These are phyloP conservation scores for Fremontodendron californicum DNA, from an alignment of 345 rosid species.

Conservation along the genomic window DNA sequence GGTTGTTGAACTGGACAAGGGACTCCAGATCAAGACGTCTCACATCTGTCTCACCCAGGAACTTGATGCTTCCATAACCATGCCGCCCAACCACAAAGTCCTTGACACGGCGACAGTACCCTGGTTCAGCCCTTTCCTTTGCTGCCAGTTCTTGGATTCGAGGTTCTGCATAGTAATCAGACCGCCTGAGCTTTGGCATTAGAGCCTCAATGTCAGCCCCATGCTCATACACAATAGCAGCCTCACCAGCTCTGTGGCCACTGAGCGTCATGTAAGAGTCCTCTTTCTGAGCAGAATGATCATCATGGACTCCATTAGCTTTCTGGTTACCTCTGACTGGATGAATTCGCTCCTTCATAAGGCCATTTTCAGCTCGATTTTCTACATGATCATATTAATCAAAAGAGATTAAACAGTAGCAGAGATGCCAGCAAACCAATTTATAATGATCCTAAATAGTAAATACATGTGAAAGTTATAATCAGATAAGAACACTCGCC, in stretches of 20 bases:
- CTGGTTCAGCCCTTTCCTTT: constrained; percentile 77
- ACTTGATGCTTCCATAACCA: constrained; percentile 82
- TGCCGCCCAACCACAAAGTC: constrained; percentile 87
- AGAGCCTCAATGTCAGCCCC: constrained; percentile 82
- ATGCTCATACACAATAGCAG: constrained; percentile 73
- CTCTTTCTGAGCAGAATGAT: constrained; percentile 40
- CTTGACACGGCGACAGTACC: constrained; percentile 62
- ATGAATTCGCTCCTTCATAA: constrained; percentile 36
- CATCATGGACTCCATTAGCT: constrained; percentile 50
- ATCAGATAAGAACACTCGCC: not conserved
- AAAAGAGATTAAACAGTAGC: not conserved
- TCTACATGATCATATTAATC: constrained; percentile 30
- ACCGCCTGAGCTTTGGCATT: constrained; percentile 78
- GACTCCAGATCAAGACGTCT: constrained; percentile 75
- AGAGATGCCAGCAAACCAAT: not conserved
- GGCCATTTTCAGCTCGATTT: constrained; percentile 35
- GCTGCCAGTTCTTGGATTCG: constrained; percentile 87
- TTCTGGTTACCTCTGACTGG: constrained; percentile 42
- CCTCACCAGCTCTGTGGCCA: constrained; percentile 76
- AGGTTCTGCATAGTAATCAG: constrained; percentile 91
- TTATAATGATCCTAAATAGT: not conserved
- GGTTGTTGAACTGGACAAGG: constrained; percentile 73
- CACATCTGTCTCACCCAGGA: constrained; percentile 84
- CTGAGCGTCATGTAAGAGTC: constrained; percentile 50
- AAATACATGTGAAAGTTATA: not conserved